Base-by-base conservation (phyloP, 2,329 filamentous ascomycete species). In the Colletotrichum godetiae region DNA sequence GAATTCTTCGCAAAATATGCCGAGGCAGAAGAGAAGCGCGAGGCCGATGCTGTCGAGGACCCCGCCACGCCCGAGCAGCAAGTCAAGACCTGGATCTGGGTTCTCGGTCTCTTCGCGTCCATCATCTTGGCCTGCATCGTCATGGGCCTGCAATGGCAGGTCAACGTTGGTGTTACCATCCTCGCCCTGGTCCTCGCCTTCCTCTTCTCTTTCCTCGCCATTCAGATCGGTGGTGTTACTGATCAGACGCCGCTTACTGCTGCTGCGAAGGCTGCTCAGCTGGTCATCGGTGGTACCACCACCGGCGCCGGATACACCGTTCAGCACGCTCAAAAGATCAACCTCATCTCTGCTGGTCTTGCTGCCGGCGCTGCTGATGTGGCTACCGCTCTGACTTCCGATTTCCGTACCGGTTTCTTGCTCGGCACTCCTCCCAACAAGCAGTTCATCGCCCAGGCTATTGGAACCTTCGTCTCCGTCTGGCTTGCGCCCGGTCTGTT, bases 211-310 rank as follows among this genome's bases (percentile, higher is more conserved):
- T 89, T 91, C 83, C 82, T 92, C 29, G 89, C 88, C 59, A 89
- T 91, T 74, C 89, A 91, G 78, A 90, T 89, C 78, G 86, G 87
- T 35, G 90, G 87, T 71, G 87, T 88, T n/a, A 90, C 87, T 19
- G 89, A 92, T 76, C 88, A 88, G 76, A 91, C 91, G 0, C 92
- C 92, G 0, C 84, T 93, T 2, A 93, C 91, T 3, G 90, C 92
- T 4, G 90, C 90, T 0, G 88, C 91, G 76, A 93, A 93, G 82
- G 91, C 91, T 5, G 92, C 90, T 1, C 92, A 92, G 81, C 86
- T 92, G 71, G 84, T 92, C 70, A 87, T 92, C 65, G 89, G 89
- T 71, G 89, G 86, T 65, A 88, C 88, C 11, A 91, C 89, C 5
- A 86, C 86, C 52, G 84, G 86, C 72, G 83, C 87, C 62, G 82